A percentile compares a stretch with the other conserved stretches of the same genome.
phyloP scores from a whole-genome alignment of 1,284 basidiomycete genomes.

The Fomes fomentarius region DNA sequence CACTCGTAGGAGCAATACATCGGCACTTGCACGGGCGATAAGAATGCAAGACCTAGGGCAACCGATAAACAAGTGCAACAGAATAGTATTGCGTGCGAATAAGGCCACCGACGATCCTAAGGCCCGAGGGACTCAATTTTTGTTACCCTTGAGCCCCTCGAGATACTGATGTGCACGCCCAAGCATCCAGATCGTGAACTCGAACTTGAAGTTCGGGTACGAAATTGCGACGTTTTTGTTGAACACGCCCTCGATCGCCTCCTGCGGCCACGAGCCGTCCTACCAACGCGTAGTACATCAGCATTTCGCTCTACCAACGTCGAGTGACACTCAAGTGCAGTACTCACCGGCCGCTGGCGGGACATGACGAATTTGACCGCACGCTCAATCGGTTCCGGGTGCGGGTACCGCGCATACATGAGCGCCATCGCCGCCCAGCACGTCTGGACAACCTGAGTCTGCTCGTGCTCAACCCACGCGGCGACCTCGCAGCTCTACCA shows the following conservation, averaged over 20 bases:
- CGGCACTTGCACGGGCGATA: too few species aligned
- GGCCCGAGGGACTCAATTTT: too few species aligned
- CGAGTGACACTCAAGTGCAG: not conserved
- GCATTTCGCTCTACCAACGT: conserved; percentile 2
- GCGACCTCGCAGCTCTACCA: conserved; percentile 86
- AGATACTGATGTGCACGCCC: conserved; percentile 76
- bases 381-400: conserved; percentile 78
- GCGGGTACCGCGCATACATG: conserved; percentile 88
- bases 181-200: conserved; percentile 92
- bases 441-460: conserved; percentile 92
- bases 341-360: conserved; percentile 76
- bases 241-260: conserved; percentile 92
- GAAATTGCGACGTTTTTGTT: conserved; percentile 95
- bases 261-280: conserved; percentile 96
- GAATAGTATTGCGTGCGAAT: too few species aligned
- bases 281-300: too few species aligned
- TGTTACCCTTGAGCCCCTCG: conserved; percentile 38
- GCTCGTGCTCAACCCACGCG: conserved; percentile 84
- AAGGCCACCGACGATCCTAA: too few species aligned
- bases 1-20: too few species aligned
- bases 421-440: conserved; percentile 93
- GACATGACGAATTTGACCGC: conserved; percentile 89
- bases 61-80: too few species aligned
- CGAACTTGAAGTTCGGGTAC: conserved; percentile 97
- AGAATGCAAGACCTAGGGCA: too few species aligned